These are phyloP conservation scores for Erodium moschatum DNA, from an alignment of 441 rosid species.

Conservation along the genomic window DNA sequence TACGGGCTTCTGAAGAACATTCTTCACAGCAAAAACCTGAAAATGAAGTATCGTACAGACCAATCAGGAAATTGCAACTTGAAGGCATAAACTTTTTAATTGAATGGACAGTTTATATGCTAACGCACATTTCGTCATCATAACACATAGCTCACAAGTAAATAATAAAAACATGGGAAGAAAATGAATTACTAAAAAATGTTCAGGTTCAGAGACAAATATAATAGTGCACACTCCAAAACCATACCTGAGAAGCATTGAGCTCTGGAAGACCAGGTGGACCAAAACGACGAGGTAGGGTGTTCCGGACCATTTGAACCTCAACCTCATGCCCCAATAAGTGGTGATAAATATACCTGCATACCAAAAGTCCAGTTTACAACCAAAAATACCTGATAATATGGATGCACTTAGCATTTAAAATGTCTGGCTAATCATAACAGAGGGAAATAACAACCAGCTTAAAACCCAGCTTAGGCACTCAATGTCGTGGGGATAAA, in stretches of 20 bases:
- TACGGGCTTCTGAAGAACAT: conserved; percentile 95
- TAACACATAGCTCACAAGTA: not conserved
- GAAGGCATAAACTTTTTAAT: not conserved
- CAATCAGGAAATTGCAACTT: not conserved
- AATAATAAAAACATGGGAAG: not conserved
- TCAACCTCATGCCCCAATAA: conserved; percentile 97
- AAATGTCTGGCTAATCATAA: not conserved
- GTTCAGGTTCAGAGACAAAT: not conserved
- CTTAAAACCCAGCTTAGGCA: not conserved
- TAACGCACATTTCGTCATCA: not conserved
- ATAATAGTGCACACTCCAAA: not conserved
- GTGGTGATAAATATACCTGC: conserved; percentile 93
- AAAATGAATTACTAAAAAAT: not conserved
- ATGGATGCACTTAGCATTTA: not conserved
- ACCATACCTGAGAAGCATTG: conserved; percentile 89
- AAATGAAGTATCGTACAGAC: conserved; percentile 11
- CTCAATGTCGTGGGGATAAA: not conserved
- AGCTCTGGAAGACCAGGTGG: conserved; percentile 98
- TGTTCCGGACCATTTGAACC: conserved; percentile 82
- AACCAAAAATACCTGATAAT: not conserved
- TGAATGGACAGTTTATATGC: not conserved
- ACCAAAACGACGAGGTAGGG: conserved; percentile 91
- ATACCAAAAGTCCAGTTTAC: conserved; percentile 11
- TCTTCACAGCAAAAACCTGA: conserved; percentile 94
- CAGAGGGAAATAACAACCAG: not conserved